Percentiles rank a stretch among this genome's conserved stretches.
Conservation (phyloP, 495 filamentous ascomycete genomes). For the Amphirosellinia nigrospora region DNA sequence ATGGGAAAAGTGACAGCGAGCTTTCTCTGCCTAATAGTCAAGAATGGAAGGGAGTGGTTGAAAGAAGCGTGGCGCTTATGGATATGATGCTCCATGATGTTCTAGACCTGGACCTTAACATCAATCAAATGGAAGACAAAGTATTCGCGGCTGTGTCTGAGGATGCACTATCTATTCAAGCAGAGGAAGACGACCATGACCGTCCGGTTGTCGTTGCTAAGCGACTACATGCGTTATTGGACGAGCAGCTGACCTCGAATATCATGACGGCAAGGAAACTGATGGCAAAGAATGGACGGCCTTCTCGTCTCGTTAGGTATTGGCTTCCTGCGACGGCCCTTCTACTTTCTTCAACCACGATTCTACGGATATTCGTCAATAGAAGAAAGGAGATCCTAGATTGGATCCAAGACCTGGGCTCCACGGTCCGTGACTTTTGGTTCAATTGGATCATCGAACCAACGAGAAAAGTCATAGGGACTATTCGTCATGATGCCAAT, state of each 20-base stretch:
- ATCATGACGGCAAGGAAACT: conserved; percentile 52
- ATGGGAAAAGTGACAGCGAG: conserved; percentile 43
- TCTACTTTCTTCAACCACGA: conserved; percentile 78
- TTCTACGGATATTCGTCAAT: conserved; percentile 75
- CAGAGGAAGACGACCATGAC: conserved; percentile 41
- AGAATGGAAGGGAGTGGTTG: conserved; percentile 74
- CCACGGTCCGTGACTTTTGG: conserved; percentile 87
- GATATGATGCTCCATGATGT: conserved; percentile 74
- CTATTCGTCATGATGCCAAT: conserved; percentile 87
- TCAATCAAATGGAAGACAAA: conserved; percentile 75
- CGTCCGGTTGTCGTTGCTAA: conserved; percentile 66
- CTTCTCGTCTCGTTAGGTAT: conserved; percentile 77
- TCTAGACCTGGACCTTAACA: conserved; percentile 56
- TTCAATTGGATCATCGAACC: conserved; percentile 94
- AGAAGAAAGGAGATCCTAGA: conserved; percentile 72
- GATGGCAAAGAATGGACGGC: conserved; percentile 70
- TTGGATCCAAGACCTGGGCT: conserved; percentile 78
- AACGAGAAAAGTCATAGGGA: conserved; percentile 78
- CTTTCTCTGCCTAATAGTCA: conserved; percentile 50
- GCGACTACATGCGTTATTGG: conserved; percentile 70
- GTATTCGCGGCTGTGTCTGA: conserved; percentile 69
- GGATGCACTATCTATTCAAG: conserved; percentile 57
- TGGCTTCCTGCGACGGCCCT: conserved; percentile 77
- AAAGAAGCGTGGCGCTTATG: conserved; percentile 77
- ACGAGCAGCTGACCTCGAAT: conserved; percentile 65